phyloP scores from a whole-genome alignment of 371 early-diverging fungal species.

The Mucor indicus region DNA sequence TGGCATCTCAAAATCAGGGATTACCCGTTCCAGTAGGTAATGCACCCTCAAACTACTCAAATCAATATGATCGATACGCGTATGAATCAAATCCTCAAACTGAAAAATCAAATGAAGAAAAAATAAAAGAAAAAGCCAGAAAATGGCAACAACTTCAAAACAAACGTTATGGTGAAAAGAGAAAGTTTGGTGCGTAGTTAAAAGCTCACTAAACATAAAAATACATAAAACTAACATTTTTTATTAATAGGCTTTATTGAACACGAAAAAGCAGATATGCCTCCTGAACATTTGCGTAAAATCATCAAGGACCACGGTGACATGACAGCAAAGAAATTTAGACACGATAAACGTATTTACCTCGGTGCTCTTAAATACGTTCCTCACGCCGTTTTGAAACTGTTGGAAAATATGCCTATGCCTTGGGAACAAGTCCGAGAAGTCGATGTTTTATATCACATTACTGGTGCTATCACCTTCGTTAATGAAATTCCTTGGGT shows the following conservation, averaged over 20 bases:
- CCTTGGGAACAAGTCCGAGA: constrained; percentile 99
- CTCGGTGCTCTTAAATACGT: constrained; percentile 97
- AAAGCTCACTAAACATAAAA: neutral
- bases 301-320: constrained; percentile 98
- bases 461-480: constrained; percentile 98
- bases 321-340: constrained; percentile 96
- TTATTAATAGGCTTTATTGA: constrained; percentile 53
- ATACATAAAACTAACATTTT: neutral
- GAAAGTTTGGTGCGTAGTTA: constrained; percentile 80
- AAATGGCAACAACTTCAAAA: constrained; percentile 92
- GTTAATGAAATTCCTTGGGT: constrained; percentile 96
- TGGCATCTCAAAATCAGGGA: constrained; percentile 18
- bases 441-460: constrained; percentile 96
- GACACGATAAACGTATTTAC: constrained; percentile 96
- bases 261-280: constrained; percentile 91
- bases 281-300: constrained; percentile 95
- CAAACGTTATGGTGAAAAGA: constrained; percentile 90
- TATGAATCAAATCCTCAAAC: constrained; percentile 33
- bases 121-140: constrained; percentile 72
- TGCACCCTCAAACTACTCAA: constrained; percentile 29
- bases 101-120: constrained; percentile 48
- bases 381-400: constrained; percentile 97
- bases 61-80: constrained; percentile 37
- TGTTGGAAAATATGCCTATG: constrained; percentile 99
- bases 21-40: constrained; percentile 32